Percentiles rank a stretch among this genome's conserved stretches.
Evolutionary conservation across 2,329 filamentous ascomycete genomes (phyloP).

Genomic region (Onygenales sp.): DNA sequence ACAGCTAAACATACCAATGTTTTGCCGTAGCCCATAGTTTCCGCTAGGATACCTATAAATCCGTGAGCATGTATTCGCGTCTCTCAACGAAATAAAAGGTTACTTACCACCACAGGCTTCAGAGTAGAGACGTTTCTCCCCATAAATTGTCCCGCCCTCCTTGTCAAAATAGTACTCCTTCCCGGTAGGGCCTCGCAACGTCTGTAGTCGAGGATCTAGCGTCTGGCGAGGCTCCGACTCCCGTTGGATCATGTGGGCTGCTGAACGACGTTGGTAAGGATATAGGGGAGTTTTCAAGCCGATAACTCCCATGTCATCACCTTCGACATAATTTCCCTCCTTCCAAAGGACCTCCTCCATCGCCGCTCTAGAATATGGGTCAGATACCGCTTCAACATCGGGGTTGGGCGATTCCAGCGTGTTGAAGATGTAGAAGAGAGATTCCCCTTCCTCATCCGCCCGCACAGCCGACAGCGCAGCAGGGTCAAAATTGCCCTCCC

Average conservation of each 20-base stretch:
- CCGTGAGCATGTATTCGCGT: conserved; percentile 3
- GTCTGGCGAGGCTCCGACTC: conserved; percentile 57
- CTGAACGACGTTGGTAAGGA: conserved; percentile 69
- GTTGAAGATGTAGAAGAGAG: conserved; percentile 43
- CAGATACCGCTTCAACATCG: conserved; percentile 19
- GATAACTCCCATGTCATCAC: conserved; percentile 16
- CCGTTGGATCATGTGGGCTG: conserved; percentile 73
- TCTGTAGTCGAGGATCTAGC: conserved; percentile 64
- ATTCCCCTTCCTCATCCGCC: conserved; percentile 27
- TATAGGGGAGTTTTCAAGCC: conserved; percentile 54
- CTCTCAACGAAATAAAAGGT: background rate
- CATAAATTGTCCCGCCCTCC: conserved; percentile 51
- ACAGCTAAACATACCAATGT: conserved; percentile 75
- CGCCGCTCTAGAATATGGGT: conserved; percentile 23
- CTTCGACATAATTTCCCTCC: conserved; percentile 6
- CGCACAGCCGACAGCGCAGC: conserved; percentile 6
- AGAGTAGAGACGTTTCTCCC: conserved; percentile 64
- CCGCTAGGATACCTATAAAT: conserved; percentile 31
- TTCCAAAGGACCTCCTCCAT: conserved; percentile 28
- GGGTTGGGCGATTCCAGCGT: conserved; percentile 34
- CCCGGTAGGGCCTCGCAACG: conserved; percentile 51
- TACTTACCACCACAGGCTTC: conserved; percentile 58
- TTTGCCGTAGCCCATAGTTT: conserved; percentile 58
- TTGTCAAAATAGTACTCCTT: conserved; percentile 60
- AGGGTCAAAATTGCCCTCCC: conserved; percentile 23